phyloP scores from a whole-genome alignment of 352 stramenopile genomes.

The Halophytophthora batemanensis region DNA sequence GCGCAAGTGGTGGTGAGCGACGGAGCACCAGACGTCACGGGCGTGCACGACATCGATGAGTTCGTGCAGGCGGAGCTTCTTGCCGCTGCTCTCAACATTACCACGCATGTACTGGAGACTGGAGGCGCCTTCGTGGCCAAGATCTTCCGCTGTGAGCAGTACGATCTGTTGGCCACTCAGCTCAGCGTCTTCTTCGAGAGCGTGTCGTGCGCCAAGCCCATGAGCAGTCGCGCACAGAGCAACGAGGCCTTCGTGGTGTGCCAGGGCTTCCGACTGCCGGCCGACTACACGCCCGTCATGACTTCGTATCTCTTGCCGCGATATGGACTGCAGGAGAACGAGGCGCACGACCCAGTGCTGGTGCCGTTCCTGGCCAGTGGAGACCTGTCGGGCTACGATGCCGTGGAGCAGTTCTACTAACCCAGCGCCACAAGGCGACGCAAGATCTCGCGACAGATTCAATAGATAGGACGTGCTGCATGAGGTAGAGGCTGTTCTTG shows the following conservation, averaged over 20 bases:
- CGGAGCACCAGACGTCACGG: conserved; percentile 98
- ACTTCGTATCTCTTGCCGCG: conserved; percentile 69
- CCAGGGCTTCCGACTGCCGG: conserved; percentile 88
- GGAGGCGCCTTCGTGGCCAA: conserved; percentile 99
- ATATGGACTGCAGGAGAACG: conserved; percentile 47
- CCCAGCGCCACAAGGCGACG: not conserved
- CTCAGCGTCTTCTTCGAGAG: conserved; percentile 94
- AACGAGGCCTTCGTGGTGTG: conserved; percentile 98
- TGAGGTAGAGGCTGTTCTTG: not conserved
- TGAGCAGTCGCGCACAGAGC: conserved; percentile 93
- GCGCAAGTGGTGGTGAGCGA: conserved; percentile 98
- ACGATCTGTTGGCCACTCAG: conserved; percentile 95
- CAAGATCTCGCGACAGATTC: too few relatives aligned
- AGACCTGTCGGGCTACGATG: conserved; percentile 92
- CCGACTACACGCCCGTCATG: conserved; percentile 84
- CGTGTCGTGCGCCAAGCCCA: conserved; percentile 97
- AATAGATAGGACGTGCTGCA: conserved; percentile 19
- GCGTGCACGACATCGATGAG: conserved; percentile 99
- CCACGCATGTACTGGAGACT: conserved; percentile 91
- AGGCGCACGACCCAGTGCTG: conserved; percentile 59
- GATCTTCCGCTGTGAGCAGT: conserved; percentile 98
- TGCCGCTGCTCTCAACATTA: conserved; percentile 97
- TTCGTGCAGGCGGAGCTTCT: conserved; percentile 97
- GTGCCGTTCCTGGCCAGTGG: conserved; percentile 92
- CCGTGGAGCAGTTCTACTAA: conserved; percentile 52